Conservation (phyloP, 495 filamentous ascomycete genomes). For the Saxophila tyrrhenica region DNA sequence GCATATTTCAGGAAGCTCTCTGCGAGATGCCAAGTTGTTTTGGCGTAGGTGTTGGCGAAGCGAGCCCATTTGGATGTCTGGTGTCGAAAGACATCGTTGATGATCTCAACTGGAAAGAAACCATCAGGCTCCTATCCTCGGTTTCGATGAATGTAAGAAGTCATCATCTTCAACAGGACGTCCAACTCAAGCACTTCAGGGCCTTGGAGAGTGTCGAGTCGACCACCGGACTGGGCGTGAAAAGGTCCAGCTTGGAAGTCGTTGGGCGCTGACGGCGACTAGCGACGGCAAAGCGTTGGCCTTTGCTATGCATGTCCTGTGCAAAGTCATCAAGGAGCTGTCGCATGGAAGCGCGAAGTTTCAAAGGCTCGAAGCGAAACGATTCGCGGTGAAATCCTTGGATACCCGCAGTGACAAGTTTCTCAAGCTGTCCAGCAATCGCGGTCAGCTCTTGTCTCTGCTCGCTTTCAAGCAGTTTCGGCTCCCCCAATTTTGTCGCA, state of each 20-base stretch:
- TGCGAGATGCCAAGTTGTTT: background rate
- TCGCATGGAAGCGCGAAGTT: background rate
- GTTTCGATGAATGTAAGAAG: background rate
- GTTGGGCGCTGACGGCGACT: background rate
- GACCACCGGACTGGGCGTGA: background rate
- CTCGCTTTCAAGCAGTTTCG: background rate
- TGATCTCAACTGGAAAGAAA: background rate
- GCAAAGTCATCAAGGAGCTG: background rate
- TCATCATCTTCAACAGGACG: background rate
- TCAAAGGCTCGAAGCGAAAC: background rate
- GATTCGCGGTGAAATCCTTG: background rate
- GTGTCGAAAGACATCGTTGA: background rate
- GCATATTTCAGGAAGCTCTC: background rate
- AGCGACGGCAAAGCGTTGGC: background rate
- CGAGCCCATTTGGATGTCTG: background rate
- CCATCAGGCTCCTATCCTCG: background rate
- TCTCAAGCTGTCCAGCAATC: background rate
- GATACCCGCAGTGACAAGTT: background rate
- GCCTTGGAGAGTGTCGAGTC: background rate
- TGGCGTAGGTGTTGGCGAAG: background rate
- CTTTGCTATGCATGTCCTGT: background rate
- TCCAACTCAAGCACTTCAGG: background rate
- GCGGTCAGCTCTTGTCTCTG: background rate
- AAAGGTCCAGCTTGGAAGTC: background rate
- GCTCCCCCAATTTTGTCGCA: constrained; percentile 19